Conservation (phyloP, 495 filamentous ascomycete genomes). For the Penicillium daleae region DNA sequence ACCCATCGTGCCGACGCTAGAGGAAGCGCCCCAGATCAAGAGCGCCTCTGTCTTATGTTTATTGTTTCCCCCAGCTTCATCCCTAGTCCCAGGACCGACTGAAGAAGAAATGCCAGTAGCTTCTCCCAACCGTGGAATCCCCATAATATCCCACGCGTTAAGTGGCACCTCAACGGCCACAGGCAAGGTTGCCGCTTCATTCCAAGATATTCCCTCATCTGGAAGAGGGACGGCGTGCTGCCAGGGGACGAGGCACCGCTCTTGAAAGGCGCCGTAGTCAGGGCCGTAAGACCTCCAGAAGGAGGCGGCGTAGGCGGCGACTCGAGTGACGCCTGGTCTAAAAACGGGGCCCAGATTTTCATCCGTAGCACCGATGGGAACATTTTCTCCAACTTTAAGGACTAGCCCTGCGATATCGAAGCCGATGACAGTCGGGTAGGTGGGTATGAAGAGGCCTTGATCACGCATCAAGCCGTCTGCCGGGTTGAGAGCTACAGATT, state of each 20-base stretch:
- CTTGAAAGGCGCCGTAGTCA: constrained; percentile 54
- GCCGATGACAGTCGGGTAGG: constrained; percentile 50
- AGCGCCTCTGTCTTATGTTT: constrained; percentile 34
- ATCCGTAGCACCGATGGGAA: constrained; percentile 33
- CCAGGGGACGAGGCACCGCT: constrained; percentile 44
- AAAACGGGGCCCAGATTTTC: constrained; percentile 14
- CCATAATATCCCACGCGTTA: constrained; percentile 37
- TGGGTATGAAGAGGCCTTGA: constrained; percentile 42
- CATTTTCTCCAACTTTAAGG: constrained; percentile 44
- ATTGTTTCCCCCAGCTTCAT: background rate
- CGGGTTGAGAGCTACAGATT: constrained; percentile 55
- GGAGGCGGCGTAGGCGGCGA: constrained; percentile 44
- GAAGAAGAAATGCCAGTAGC: constrained; percentile 18
- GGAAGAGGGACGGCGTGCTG: constrained; percentile 44
- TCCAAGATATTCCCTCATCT: constrained; percentile 40
- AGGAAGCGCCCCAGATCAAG: constrained; percentile 53
- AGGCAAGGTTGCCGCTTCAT: constrained; percentile 49
- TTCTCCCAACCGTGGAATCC: constrained; percentile 28
- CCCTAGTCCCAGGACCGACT: constrained; percentile 1
- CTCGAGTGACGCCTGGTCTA: constrained; percentile 42
- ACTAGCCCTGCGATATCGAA: constrained; percentile 53
- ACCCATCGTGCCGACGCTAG: constrained; percentile 48
- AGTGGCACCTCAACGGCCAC: constrained; percentile 43
- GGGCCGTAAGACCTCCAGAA: constrained; percentile 41
- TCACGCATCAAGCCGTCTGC: constrained; percentile 45